phyloP scores from a whole-genome alignment of 2,329 filamentous ascomycete species.

The Exophiala aquamarina region DNA sequence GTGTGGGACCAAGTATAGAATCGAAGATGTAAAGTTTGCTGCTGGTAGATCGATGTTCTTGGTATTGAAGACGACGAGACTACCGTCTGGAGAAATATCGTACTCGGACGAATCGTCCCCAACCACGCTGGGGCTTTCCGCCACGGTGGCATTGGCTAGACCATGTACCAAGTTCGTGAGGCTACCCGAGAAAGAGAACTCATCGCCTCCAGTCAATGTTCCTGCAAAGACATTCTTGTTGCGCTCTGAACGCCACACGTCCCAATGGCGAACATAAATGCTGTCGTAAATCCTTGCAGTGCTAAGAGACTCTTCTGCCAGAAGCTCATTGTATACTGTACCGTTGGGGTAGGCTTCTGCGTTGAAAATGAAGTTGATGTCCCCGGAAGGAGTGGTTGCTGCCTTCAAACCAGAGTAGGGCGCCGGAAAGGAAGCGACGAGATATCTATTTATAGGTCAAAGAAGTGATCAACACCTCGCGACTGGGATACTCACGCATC shows the following conservation, averaged over 20 bases:
- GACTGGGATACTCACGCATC: conserved; percentile 30
- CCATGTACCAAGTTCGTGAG: conserved; percentile 46
- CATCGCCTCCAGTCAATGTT: conserved; percentile 46
- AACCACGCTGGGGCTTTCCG: conserved; percentile 53
- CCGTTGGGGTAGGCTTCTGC: conserved; percentile 69
- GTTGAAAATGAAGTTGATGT: conserved; percentile 54
- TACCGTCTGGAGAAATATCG: conserved; percentile 54
- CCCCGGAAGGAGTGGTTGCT: conserved; percentile 37
- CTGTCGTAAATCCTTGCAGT: conserved; percentile 70
- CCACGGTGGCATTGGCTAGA: conserved; percentile 49
- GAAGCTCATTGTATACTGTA: conserved; percentile 65
- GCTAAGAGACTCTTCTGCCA: conserved; percentile 59
- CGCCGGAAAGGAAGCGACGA: conserved; percentile 39
- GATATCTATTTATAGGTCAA: conserved; percentile 33
- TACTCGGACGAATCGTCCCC: conserved; percentile 83
- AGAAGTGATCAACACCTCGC: background rate
- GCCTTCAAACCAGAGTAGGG: conserved; percentile 41
- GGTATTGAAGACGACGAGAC: conserved; percentile 43
- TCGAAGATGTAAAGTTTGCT: conserved; percentile 72
- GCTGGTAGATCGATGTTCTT: conserved; percentile 43
- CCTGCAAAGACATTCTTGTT: conserved; percentile 73
- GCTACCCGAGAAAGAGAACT: conserved; percentile 44
- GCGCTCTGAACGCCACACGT: conserved; percentile 69
- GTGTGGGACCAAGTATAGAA: conserved; percentile 72
- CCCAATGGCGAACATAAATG: conserved; percentile 82